phyloP scores from a whole-genome alignment of 371 early-diverging fungal genomes.

The Syncephalis plumigaleata region DNA sequence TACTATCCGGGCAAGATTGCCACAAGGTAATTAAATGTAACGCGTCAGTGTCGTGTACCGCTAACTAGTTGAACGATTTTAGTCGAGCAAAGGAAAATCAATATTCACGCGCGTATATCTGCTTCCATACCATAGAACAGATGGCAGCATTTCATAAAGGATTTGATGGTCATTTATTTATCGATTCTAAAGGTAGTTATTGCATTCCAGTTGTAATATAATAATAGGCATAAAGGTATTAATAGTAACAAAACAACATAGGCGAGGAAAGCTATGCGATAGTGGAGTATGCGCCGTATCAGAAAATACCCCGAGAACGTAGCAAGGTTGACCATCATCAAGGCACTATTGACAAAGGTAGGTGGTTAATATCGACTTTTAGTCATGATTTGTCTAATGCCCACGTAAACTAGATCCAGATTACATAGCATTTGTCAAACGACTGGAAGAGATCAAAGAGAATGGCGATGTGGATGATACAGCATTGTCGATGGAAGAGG shows the following conservation, averaged over 20 bases:
- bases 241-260: no score
- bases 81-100: slow-evolving; percentile 53
- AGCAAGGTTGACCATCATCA: slow-evolving; percentile 44
- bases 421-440: slow-evolving; percentile 52
- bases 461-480: slow-evolving; percentile 22
- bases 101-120: slow-evolving; percentile 61
- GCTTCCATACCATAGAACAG: slow-evolving; percentile 43
- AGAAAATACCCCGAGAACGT: slow-evolving; percentile 45
- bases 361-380: not conserved
- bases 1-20: slow-evolving; percentile 56
- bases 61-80: not conserved
- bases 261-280: slow-evolving; percentile 51
- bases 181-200: slow-evolving; percentile 35
- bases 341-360: slow-evolving; percentile 62
- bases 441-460: slow-evolving; percentile 34
- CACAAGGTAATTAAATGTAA: slow-evolving; percentile 35
- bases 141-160: slow-evolving; percentile 51
- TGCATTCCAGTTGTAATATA: not conserved
- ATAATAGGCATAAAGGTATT: not conserved
- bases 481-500: no score
- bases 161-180: slow-evolving; percentile 61
- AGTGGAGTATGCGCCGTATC: slow-evolving; percentile 71
- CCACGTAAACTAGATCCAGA: slow-evolving; percentile 38
- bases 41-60: not conserved
- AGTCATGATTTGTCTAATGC: not conserved